Percentiles rank a stretch among this genome's conserved stretches.
Conservation (phyloP, 257 asterid genomes). For the Solanum gracilifrons region DNA sequence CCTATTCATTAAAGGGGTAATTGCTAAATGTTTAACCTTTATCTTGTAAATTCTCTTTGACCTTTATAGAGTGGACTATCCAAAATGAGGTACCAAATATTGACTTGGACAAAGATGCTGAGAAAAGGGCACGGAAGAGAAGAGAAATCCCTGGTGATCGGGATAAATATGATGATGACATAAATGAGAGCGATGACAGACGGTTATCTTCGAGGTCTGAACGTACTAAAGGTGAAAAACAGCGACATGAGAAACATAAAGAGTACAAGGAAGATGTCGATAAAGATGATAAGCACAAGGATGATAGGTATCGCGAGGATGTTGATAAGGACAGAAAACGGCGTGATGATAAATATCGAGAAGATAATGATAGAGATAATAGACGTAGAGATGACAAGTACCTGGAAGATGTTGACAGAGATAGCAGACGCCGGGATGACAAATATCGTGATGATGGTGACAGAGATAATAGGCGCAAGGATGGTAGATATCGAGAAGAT, state of each 20-base stretch:
- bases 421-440: slow-evolving; percentile 47
- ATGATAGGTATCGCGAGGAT: slow-evolving; percentile 50
- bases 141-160: slow-evolving; percentile 56
- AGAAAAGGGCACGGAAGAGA: slow-evolving; percentile 47
- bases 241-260: slow-evolving; percentile 55
- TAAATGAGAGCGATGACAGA: slow-evolving; percentile 49
- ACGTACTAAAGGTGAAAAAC: slow-evolving; percentile 53
- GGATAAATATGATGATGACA: slow-evolving; percentile 47
- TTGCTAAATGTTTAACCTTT: not conserved
- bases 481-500: slow-evolving; percentile 47
- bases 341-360: slow-evolving; percentile 25
- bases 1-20: not conserved
- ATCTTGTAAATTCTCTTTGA: not conserved
- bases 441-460: slow-evolving; percentile 50
- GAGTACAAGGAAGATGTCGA: slow-evolving; percentile 16
- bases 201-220: slow-evolving; percentile 53
- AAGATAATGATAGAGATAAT: slow-evolving; percentile 6
- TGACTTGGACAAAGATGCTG: slow-evolving; percentile 56
- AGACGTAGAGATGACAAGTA: slow-evolving; percentile 30
- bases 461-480: slow-evolving; percentile 39
- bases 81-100: slow-evolving; percentile 40
- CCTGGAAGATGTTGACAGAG: slow-evolving; percentile 53
- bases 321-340: slow-evolving; percentile 52
- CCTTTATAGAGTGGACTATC: slow-evolving; percentile 30
- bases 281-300: slow-evolving; percentile 9